These are phyloP conservation scores for Durio zibethinus DNA, from an alignment of 345 rosid species.

Conservation along the genomic window DNA sequence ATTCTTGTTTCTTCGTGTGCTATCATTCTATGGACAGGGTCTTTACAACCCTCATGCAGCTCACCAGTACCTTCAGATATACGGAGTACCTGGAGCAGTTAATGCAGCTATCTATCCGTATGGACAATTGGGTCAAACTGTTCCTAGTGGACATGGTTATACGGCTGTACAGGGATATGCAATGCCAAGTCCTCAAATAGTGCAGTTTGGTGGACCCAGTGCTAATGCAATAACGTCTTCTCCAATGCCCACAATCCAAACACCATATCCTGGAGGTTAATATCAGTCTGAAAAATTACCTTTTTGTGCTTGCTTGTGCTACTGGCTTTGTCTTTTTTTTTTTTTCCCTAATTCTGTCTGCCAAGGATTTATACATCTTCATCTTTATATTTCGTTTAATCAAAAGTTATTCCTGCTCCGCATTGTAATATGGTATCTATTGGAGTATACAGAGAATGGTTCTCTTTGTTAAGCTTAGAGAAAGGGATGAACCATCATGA, in stretches of 20 bases:
- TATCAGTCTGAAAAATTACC: not conserved
- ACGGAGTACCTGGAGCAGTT: slow-evolving; percentile 71
- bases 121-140: slow-evolving; percentile 63
- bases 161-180: slow-evolving; percentile 68
- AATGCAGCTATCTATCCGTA: slow-evolving; percentile 60
- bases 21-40: slow-evolving; percentile 41
- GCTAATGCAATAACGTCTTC: slow-evolving; percentile 60
- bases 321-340: not conserved
- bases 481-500: not conserved
- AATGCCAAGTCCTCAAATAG: slow-evolving; percentile 64
- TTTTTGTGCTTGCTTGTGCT: not conserved
- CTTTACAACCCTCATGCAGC: slow-evolving; percentile 62
- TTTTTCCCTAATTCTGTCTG: not conserved
- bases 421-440: not conserved
- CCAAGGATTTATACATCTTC: not conserved
- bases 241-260: slow-evolving; percentile 56
- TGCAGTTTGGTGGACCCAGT: slow-evolving; percentile 62
- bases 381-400: not conserved
- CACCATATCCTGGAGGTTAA: slow-evolving; percentile 66
- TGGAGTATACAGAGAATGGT: not conserved
- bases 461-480: not conserved
- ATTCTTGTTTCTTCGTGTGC: not conserved
- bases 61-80: slow-evolving; percentile 80
- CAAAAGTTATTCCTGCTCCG: not conserved
- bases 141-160: slow-evolving; percentile 68